Evolutionary conservation across 371 early-diverging fungal genomes (phyloP).

Genomic region (Haplosporangium sp.): DNA sequence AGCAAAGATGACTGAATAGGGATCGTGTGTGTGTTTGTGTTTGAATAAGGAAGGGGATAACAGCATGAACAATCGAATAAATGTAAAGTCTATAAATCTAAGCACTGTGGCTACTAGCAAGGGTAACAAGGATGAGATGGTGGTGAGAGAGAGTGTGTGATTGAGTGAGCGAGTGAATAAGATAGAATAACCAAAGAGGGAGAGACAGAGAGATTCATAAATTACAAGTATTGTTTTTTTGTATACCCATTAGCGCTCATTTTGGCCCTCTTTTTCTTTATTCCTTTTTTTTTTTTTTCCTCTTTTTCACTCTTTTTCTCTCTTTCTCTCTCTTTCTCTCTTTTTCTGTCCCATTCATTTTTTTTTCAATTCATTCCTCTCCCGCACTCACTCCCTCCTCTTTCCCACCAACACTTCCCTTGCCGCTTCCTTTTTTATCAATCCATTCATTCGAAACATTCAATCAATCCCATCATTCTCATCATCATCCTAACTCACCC

Average conservation of each 20-base stretch:
- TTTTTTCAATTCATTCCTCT: not conserved
- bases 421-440: not conserved
- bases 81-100: too few species aligned
- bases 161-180: too few species aligned
- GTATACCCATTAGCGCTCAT: too few species aligned
- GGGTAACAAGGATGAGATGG: too few species aligned
- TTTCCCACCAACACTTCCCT: not conserved
- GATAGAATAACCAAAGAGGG: too few species aligned
- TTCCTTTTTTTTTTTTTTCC: not conserved
- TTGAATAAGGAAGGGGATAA: too few species aligned
- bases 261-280: not conserved
- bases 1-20: too few species aligned
- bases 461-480: not conserved
- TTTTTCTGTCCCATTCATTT: not conserved
- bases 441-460: not conserved
- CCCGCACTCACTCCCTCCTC: not conserved
- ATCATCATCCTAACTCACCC: not conserved
- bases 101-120: too few species aligned
- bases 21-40: too few species aligned
- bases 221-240: not conserved
- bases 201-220: too few species aligned
- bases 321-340: constrained; percentile 3
- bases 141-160: too few species aligned
- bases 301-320: constrained; percentile 1
- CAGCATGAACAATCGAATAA: too few species aligned